Conservation (phyloP, 2,329 filamentous ascomycete species). For the Elsinoe necatrix region DNA sequence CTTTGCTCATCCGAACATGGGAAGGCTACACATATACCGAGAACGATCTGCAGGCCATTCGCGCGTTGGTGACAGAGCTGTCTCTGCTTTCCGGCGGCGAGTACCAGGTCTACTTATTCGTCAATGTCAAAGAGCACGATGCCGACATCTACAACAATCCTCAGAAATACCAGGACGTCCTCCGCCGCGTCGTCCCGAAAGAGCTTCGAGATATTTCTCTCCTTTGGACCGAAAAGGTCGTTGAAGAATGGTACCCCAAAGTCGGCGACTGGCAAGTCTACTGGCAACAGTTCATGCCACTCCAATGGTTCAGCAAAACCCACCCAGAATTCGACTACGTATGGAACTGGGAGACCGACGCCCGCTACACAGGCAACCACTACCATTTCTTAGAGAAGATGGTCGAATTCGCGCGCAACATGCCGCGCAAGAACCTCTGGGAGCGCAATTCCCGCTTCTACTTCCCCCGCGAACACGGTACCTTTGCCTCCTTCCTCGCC, state of each 20-base stretch:
- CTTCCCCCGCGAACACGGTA: conserved; percentile 44
- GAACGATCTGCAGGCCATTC: conserved; percentile 39
- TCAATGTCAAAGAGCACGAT: conserved; percentile 45
- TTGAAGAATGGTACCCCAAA: conserved; percentile 42
- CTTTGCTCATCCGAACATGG: conserved; percentile 40
- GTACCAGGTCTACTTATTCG: conserved; percentile 41
- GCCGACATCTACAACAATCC: conserved; percentile 52
- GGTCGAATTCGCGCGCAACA: conserved; percentile 43
- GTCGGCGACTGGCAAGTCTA: conserved; percentile 43
- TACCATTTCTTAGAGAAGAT: conserved; percentile 68
- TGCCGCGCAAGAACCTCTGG: conserved; percentile 51
- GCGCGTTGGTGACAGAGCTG: conserved; percentile 39
- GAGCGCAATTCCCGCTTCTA: conserved; percentile 51
- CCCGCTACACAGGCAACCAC: conserved; percentile 69
- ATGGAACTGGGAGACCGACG: conserved; percentile 82
- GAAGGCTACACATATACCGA: conserved; percentile 40
- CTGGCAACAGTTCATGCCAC: conserved; percentile 58
- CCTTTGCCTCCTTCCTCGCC: conserved; percentile 39
- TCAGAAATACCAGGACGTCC: conserved; percentile 50
- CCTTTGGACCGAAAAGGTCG: conserved; percentile 59
- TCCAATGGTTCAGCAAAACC: conserved; percentile 67
- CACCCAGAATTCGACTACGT: conserved; percentile 73
- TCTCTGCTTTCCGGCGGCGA: conserved; percentile 40
- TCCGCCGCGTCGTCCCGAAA: conserved; percentile 55
- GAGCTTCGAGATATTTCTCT: conserved; percentile 65